Percentiles rank a stretch among this genome's conserved stretches.
phyloP scores from a whole-genome alignment of 306 rosid species.

The Senna tora region DNA sequence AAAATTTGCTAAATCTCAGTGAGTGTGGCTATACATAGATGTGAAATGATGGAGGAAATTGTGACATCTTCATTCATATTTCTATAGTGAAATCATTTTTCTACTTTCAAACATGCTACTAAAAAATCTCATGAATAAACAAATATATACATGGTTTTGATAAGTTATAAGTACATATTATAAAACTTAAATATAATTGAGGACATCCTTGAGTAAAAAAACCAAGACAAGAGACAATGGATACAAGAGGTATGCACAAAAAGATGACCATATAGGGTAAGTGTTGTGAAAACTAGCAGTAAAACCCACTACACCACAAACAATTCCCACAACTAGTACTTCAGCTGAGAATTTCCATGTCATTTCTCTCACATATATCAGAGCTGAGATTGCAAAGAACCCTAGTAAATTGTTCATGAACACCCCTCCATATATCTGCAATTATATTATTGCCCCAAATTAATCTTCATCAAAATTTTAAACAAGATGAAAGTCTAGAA shows the following conservation, averaged over 20 bases:
- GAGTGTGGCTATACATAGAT: too few relatives aligned
- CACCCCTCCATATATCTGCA: conserved; percentile 63
- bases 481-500: too few relatives aligned
- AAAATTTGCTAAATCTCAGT: too few relatives aligned
- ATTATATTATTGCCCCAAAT: conserved; percentile 25
- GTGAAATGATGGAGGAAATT: too few relatives aligned
- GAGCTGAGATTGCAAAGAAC: conserved; percentile 46
- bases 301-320: conserved; percentile 45
- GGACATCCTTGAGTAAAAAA: conserved; percentile 37
- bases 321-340: conserved; percentile 48
- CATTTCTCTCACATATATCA: conserved; percentile 47
- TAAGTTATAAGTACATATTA: background rate
- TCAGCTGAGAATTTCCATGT: conserved; percentile 57
- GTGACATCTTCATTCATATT: background rate
- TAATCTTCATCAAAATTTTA: background rate
- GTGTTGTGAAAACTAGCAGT: conserved; percentile 38
- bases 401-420: conserved; percentile 60
- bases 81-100: background rate
- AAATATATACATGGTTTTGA: background rate
- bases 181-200: conserved; percentile 28
- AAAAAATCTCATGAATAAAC: background rate
- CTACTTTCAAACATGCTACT: background rate
- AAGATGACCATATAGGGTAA: conserved; percentile 48
- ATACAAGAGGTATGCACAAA: conserved; percentile 42
- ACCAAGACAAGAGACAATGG: conserved; percentile 50